Conservation (phyloP, 2,329 filamentous ascomycete genomes). For the Colletotrichum tanaceti region DNA sequence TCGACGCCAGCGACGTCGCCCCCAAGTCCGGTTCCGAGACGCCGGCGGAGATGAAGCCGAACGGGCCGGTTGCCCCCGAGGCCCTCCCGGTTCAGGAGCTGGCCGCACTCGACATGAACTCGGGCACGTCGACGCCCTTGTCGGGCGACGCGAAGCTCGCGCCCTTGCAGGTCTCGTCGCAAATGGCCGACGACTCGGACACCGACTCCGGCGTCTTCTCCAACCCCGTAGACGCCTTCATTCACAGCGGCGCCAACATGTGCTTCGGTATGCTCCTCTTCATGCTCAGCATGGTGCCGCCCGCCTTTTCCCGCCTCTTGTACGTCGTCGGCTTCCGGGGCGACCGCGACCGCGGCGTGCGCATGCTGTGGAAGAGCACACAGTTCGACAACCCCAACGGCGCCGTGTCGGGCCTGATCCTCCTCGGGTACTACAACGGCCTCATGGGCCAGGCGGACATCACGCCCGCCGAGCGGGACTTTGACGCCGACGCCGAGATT, state of each 20-base stretch:
- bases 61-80: constrained; percentile 39
- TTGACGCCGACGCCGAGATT: constrained; percentile 65
- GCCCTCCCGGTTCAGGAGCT: constrained; percentile 21
- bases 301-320: constrained; percentile 86
- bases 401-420: constrained; percentile 84
- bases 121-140: constrained; percentile 29
- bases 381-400: constrained; percentile 90
- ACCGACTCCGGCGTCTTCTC: constrained; percentile 62
- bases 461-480: constrained; percentile 70
- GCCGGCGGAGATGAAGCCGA: constrained; percentile 58
- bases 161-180: constrained; percentile 32
- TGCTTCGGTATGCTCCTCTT: constrained; percentile 90
- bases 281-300: constrained; percentile 92
- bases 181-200: constrained; percentile 38
- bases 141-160: constrained; percentile 28
- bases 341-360: constrained; percentile 83
- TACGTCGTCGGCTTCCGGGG: constrained; percentile 92
- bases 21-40: constrained; percentile 56
- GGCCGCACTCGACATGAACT: constrained; percentile 33
- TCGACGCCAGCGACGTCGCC: constrained; percentile 64
- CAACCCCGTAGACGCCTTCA: constrained; percentile 84
- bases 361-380: constrained; percentile 91
- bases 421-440: constrained; percentile 90
- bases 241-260: constrained; percentile 88
- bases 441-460: constrained; percentile 91